Percentiles rank a stretch among this genome's conserved stretches.
phyloP scores from a whole-genome alignment of 129 eudicot genomes.

The Tagetes erecta region DNA sequence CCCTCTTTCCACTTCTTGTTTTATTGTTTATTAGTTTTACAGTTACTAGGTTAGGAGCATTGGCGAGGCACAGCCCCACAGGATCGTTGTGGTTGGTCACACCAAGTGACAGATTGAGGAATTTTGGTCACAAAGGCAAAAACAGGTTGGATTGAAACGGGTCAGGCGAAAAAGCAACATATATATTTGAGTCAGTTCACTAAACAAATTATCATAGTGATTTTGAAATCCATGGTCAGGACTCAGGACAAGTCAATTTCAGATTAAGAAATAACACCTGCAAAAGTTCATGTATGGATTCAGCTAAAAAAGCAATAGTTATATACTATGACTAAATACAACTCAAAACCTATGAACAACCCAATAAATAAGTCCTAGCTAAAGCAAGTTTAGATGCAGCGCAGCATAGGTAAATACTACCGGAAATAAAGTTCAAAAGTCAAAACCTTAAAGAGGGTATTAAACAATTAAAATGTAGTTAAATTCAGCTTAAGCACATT shows the following conservation, averaged over 20 bases:
- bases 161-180: neutral
- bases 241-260: neutral
- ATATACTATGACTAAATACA: neutral
- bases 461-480: neutral
- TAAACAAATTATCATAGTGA: too few species aligned
- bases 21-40: neutral
- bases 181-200: too few species aligned
- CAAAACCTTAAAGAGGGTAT: neutral
- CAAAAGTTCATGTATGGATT: neutral
- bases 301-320: neutral
- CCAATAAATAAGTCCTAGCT: neutral
- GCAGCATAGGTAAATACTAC: neutral
- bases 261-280: neutral
- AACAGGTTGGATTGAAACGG: neutral
- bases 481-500: neutral
- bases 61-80: neutral
- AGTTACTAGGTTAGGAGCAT: neutral
- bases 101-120: neutral
- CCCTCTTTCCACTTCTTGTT: constrained; percentile 1
- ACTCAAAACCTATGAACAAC: neutral
- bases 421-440: neutral
- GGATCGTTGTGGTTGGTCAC: neutral
- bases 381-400: neutral
- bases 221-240: neutral
- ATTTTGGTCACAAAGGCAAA: neutral